phyloP scores from a whole-genome alignment of 257 asterid genomes.

The Solanum sparsipilum region DNA sequence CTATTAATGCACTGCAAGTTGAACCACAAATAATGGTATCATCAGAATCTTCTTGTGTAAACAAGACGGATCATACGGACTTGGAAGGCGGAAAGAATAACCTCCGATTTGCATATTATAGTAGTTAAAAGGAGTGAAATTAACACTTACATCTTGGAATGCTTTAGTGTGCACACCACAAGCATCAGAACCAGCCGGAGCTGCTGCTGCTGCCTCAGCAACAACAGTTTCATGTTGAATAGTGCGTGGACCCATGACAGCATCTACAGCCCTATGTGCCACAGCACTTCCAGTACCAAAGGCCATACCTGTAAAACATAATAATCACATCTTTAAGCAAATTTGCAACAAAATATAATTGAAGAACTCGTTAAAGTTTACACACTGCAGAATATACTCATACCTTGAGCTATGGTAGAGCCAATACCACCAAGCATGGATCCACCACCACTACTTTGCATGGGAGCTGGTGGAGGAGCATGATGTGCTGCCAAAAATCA shows the following conservation, averaged over 20 bases:
- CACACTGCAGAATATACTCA: background rate
- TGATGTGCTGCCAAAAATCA: background rate
- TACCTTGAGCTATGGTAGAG: constrained; percentile 46
- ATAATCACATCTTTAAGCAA: background rate
- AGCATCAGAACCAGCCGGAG: constrained; percentile 37
- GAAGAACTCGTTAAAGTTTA: background rate
- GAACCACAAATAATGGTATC: background rate
- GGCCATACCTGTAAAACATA: constrained; percentile 38
- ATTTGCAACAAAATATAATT: background rate
- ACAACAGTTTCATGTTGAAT: constrained; percentile 55
- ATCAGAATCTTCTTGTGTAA: background rate
- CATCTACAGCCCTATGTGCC: constrained; percentile 72
- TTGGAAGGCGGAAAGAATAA: background rate
- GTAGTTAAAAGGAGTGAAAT: background rate
- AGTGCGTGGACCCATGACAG: constrained; percentile 68
- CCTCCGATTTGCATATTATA: background rate
- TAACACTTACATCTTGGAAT: constrained; percentile 52
- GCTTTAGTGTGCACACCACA: constrained; percentile 57
- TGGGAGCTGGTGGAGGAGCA: constrained; percentile 66
- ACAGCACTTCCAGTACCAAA: constrained; percentile 65
- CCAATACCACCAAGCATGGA: constrained; percentile 33
- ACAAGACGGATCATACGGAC: background rate
- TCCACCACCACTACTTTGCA: constrained; percentile 56
- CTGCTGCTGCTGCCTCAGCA: constrained; percentile 34
- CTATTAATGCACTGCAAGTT: constrained; percentile 11